Evolutionary conservation across 257 asterid genomes (phyloP).

Genomic region (Solanum chaucha): DNA sequence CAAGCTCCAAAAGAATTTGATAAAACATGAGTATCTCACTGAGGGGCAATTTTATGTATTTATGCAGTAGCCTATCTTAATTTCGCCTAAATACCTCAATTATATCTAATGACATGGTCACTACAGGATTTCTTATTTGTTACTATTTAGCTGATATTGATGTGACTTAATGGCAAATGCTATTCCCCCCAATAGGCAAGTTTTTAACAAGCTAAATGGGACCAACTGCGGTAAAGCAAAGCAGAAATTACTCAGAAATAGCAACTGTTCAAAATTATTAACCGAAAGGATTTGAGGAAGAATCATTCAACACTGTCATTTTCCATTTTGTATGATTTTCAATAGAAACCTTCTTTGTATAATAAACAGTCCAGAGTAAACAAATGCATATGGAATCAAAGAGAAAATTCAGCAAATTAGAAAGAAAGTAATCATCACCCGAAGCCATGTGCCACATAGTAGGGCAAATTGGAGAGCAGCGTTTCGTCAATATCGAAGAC

Average conservation of each 20-base stretch:
- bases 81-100: not conserved
- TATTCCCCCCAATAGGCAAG: not conserved
- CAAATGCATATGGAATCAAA: not conserved
- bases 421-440: constrained; percentile 34
- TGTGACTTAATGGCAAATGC: not conserved
- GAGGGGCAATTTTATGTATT: not conserved
- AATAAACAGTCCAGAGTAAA: not conserved
- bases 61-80: not conserved
- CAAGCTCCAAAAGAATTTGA: not conserved
- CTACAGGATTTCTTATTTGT: not conserved
- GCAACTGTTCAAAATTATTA: not conserved
- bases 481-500: constrained; percentile 89
- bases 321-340: not conserved
- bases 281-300: not conserved
- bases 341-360: not conserved
- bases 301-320: not conserved
- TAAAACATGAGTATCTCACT: not conserved
- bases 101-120: not conserved
- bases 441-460: constrained; percentile 53
- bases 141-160: not conserved
- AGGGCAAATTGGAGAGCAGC: constrained; percentile 67
- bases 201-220: not conserved
- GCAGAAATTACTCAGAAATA: not conserved
- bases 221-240: not conserved
- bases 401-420: not conserved